phyloP scores from a whole-genome alignment of 2,329 filamentous ascomycete genomes.

The Fusarium tanahbumbuense region DNA sequence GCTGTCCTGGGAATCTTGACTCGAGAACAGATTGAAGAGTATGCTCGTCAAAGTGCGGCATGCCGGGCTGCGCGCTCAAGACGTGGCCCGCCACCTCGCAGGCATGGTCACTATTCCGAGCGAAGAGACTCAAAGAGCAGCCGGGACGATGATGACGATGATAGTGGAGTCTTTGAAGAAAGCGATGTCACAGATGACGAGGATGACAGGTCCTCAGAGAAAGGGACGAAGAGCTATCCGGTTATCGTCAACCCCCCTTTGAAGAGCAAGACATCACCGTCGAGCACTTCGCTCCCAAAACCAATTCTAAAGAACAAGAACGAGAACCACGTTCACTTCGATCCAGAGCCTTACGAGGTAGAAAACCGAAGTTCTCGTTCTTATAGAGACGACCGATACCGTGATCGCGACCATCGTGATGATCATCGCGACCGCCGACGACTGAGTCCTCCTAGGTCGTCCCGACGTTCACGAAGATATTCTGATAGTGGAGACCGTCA shows the following conservation, averaged over 20 bases:
- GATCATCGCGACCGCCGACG: constrained; percentile 41
- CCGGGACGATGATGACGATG: constrained; percentile 49
- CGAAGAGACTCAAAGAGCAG: constrained; percentile 52
- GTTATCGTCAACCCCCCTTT: constrained; percentile 53
- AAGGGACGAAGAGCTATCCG: constrained; percentile 50
- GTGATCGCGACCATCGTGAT: constrained; percentile 45
- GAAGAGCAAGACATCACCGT: constrained; percentile 51
- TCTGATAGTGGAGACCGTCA: constrained; percentile 46
- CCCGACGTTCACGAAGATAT: constrained; percentile 42
- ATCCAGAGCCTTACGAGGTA: constrained; percentile 61
- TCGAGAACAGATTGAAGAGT: constrained; percentile 63
- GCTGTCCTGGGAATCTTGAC: constrained; percentile 68
- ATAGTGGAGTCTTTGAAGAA: constrained; percentile 48
- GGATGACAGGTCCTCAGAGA: constrained; percentile 49
- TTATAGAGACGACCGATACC: constrained; percentile 50
- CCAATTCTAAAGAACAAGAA: constrained; percentile 72
- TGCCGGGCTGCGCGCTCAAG: constrained; percentile 56
- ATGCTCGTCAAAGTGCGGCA: constrained; percentile 61
- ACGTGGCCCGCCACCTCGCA: constrained; percentile 17
- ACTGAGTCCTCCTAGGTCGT: constrained; percentile 28
- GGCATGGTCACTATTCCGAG: constrained; percentile 25
- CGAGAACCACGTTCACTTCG: constrained; percentile 67
- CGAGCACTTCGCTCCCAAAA: constrained; percentile 59
- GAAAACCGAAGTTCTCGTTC: constrained; percentile 47
- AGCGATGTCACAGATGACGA: constrained; percentile 51